Percentiles rank a stretch among this genome's conserved stretches.
Conservation (phyloP, 1,284 basidiomycete species). For the Bjerkandera adusta region DNA sequence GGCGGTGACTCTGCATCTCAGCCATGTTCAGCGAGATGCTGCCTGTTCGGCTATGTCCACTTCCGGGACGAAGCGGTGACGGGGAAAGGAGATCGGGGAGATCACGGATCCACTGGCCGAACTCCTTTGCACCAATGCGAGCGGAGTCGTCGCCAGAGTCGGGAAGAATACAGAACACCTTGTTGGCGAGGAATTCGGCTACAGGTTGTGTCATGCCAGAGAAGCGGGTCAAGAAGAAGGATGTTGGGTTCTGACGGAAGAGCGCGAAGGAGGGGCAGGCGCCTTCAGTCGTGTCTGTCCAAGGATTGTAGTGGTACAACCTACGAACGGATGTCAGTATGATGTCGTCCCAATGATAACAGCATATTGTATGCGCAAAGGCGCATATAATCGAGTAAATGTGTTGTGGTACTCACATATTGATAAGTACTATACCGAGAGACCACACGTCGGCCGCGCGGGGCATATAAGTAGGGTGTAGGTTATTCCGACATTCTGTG, state of each 20-base stretch:
- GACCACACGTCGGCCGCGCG: slow-evolving; percentile 98
- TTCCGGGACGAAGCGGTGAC: slow-evolving; percentile 6
- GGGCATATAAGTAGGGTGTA: slow-evolving; percentile 90
- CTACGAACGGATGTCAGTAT: slow-evolving; percentile 36
- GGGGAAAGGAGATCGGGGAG: slow-evolving; percentile 67
- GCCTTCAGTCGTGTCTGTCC: slow-evolving; percentile 87
- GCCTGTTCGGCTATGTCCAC: slow-evolving; percentile 20
- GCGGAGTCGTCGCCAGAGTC: slow-evolving; percentile 51
- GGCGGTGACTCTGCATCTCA: slow-evolving; percentile 44
- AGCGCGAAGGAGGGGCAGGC: slow-evolving; percentile 81
- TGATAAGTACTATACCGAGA: slow-evolving; percentile 96
- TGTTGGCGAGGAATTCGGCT: slow-evolving; percentile 82
- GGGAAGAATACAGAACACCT: slow-evolving; percentile 84
- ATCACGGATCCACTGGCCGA: slow-evolving; percentile 84
- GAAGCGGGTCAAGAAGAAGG: slow-evolving; percentile 89
- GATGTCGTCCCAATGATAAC: slow-evolving; percentile 1
- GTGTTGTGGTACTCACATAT: slow-evolving; percentile 62
- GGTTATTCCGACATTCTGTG: slow-evolving; percentile 95
- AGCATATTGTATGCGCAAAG: background rate
- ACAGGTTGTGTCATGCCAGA: slow-evolving; percentile 88
- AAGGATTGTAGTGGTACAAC: slow-evolving; percentile 98
- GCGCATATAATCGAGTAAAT: slow-evolving; percentile 6
- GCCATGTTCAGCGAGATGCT: slow-evolving; percentile 13
- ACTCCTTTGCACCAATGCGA: slow-evolving; percentile 78
- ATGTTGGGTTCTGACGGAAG: slow-evolving; percentile 78